These are phyloP conservation scores for Pinus taeda DNA, from an alignment of 75 land plant species.

Conservation along the genomic window DNA sequence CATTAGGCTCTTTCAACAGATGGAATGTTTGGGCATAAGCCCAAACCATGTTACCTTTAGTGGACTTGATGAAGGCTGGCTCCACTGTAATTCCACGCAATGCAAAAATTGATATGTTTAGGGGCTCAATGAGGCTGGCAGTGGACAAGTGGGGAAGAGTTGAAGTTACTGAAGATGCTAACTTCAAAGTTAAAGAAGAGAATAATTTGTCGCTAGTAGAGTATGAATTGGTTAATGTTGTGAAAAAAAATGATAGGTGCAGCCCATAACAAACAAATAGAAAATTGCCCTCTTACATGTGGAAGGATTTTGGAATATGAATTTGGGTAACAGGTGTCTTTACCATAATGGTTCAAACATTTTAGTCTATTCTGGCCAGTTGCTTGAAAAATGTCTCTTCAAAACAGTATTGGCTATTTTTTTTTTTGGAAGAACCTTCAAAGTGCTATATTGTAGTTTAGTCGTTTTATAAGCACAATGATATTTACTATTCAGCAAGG, in stretches of 20 bases:
- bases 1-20: too few relatives aligned
- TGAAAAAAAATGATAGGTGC: neutral
- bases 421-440: neutral
- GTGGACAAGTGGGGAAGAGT: slow-evolving; percentile 62
- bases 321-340: neutral
- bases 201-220: slow-evolving; percentile 58
- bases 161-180: slow-evolving; percentile 43
- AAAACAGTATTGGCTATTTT: neutral
- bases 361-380: neutral
- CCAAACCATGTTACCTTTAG: too few relatives aligned
- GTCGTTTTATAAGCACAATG: neutral
- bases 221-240: slow-evolving; percentile 45
- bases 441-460: neutral
- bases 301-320: slow-evolving; percentile 3
- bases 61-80: slow-evolving; percentile 16
- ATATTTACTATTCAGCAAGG: neutral
- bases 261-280: neutral
- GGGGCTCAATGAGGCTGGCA: slow-evolving; percentile 62
- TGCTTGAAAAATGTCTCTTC: neutral
- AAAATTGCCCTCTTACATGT: neutral
- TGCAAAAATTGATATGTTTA: slow-evolving; percentile 68
- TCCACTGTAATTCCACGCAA: slow-evolving; percentile 38
- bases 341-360: neutral
- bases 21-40: too few relatives aligned
- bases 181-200: slow-evolving; percentile 46